Conservation (phyloP, 106 monocot genomes). For the Amphibolis antarctica region DNA sequence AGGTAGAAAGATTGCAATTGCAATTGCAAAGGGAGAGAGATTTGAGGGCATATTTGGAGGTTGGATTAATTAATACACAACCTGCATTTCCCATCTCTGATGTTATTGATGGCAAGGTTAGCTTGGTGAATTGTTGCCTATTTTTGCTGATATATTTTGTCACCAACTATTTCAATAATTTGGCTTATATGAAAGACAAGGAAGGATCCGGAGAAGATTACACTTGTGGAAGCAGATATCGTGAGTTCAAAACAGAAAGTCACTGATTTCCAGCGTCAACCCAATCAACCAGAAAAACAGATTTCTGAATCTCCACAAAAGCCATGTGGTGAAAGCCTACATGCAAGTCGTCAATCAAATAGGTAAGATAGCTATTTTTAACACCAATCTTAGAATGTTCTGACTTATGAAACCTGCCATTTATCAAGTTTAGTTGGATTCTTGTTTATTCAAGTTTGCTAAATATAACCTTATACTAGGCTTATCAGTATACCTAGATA, state of each 20-base stretch:
- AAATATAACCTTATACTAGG: too few species aligned
- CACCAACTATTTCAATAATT: not conserved
- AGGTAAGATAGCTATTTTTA: slow-evolving; percentile 19
- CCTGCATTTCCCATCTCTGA: slow-evolving; percentile 14
- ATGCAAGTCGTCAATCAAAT: slow-evolving; percentile 3
- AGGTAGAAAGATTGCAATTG: slow-evolving; percentile 57
- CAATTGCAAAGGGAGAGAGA: slow-evolving; percentile 71
- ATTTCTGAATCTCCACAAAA: slow-evolving; percentile 24
- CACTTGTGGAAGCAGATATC: slow-evolving; percentile 59
- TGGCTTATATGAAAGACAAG: slow-evolving; percentile 27
- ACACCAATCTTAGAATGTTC: too few species aligned
- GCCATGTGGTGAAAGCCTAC: slow-evolving; percentile 32
- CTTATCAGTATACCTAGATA: too few species aligned
- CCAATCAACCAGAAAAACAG: slow-evolving; percentile 21
- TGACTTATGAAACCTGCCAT: too few species aligned
- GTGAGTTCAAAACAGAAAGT: slow-evolving; percentile 54
- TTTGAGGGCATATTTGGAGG: slow-evolving; percentile 48
- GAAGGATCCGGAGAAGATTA: slow-evolving; percentile 68
- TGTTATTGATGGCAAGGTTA: slow-evolving; percentile 50
- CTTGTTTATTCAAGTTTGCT: too few species aligned
- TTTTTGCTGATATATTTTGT: not conserved
- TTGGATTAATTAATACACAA: slow-evolving; percentile 45
- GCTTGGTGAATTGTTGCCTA: not conserved
- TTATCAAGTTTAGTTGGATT: too few species aligned
- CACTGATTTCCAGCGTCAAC: slow-evolving; percentile 45